Conservation (phyloP, 805 yeast species). For the Schwanniomyces occidentalis region DNA sequence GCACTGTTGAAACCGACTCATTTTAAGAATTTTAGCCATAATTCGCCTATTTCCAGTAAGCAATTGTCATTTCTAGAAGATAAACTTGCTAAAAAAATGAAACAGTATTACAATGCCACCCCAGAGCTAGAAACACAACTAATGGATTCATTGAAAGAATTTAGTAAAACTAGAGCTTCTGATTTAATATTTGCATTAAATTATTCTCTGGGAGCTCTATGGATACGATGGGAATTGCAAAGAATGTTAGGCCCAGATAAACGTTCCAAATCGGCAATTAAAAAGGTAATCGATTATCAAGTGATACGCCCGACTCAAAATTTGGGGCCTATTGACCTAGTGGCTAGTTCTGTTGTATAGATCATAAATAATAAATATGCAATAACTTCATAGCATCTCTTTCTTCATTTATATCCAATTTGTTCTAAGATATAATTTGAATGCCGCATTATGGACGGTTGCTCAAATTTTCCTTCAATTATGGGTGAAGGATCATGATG, state of each 20-base stretch:
- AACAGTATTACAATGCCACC: conserved; percentile 7
- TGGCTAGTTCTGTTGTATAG: too few relatives aligned
- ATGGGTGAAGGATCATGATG: too few relatives aligned
- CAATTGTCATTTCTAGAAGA: conserved; percentile 13
- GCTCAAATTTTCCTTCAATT: too few relatives aligned
- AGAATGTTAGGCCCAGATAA: conserved; percentile 26
- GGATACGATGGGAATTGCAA: conserved; percentile 33
- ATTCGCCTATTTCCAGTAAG: conserved; percentile 10
- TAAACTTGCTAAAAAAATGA: conserved; percentile 11
- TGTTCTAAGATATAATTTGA: too few relatives aligned
- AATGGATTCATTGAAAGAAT: conserved; percentile 6
- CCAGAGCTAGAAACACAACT: conserved; percentile 11
- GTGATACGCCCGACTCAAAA: too few relatives aligned
- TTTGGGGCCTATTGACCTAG: too few relatives aligned
- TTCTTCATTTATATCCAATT: too few relatives aligned
- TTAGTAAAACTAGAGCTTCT: conserved; percentile 18
- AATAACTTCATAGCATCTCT: too few relatives aligned
- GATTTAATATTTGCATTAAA: conserved; percentile 30
- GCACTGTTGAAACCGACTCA: not conserved
- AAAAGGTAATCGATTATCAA: too few relatives aligned
- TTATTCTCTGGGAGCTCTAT: conserved; percentile 23
- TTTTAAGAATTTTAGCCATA: conserved; percentile 2
- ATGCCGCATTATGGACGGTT: too few relatives aligned
- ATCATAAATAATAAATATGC: too few relatives aligned
- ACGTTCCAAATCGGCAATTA: conserved; percentile 7